Evolutionary conservation across 176 grass and related monocot genomes (phyloP).

Genomic region (Aegilops speltoides): DNA sequence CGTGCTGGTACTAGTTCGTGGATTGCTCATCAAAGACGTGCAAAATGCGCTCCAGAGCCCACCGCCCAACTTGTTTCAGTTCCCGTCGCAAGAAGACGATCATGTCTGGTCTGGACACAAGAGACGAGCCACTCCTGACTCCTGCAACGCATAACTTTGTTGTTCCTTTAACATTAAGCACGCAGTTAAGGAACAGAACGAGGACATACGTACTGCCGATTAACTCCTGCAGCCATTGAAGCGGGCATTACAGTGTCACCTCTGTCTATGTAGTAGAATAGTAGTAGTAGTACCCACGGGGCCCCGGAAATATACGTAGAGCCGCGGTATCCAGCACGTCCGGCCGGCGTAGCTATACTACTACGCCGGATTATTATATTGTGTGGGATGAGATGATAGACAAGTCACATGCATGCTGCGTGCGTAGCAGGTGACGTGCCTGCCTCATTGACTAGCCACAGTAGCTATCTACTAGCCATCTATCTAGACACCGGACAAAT

Average conservation of each 20-base stretch:
- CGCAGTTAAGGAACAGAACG: too few relatives aligned
- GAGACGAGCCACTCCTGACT: too few relatives aligned
- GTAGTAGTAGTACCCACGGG: too few relatives aligned
- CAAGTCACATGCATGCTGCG: neutral
- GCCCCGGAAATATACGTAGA: neutral
- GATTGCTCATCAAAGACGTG: neutral
- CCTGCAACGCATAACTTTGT: too few relatives aligned
- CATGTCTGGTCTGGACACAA: too few relatives aligned
- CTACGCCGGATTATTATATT: too few relatives aligned
- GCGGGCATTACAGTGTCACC: neutral
- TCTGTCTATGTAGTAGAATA: neutral
- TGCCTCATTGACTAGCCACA: neutral
- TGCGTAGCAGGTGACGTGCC: constrained; percentile 12
- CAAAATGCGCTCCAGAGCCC: neutral
- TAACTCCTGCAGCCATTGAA: neutral
- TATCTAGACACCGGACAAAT: neutral
- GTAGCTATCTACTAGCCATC: neutral
- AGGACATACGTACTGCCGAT: too few relatives aligned
- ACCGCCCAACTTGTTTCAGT: neutral
- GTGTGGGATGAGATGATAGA: neutral
- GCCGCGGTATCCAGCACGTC: neutral
- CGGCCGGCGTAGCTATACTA: too few relatives aligned
- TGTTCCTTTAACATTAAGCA: too few relatives aligned
- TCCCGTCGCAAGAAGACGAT: too few relatives aligned
- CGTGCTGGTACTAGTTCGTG: neutral